Percentiles rank a stretch among this genome's conserved stretches.
Conservation (phyloP, 1,139 yeast genomes). For the Magnusiomyces clavatus region DNA sequence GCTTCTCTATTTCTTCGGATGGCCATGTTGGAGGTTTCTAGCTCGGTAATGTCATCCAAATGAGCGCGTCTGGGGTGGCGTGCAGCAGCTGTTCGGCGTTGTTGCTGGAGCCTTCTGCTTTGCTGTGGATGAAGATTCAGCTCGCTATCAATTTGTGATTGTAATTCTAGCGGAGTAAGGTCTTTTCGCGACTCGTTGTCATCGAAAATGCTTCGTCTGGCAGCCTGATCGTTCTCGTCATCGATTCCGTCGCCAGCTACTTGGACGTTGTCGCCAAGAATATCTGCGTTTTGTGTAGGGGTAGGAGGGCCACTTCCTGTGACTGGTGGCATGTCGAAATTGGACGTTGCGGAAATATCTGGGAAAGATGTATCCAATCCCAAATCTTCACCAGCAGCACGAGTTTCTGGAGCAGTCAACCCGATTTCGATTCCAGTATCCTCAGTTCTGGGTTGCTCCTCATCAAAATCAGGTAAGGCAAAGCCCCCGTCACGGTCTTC, state of each 20-base stretch:
- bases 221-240: constrained; percentile 9
- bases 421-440: constrained; percentile 5
- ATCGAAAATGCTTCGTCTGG: constrained; percentile 7
- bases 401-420: neutral
- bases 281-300: constrained; percentile 9
- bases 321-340: neutral
- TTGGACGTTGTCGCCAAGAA: constrained; percentile 12
- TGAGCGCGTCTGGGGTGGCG: constrained; percentile 11
- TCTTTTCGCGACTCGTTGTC: constrained; percentile 8
- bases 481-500: neutral
- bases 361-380: neutral
- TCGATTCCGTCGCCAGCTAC: constrained; percentile 14
- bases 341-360: neutral
- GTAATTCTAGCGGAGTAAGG: neutral
- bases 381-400: constrained; percentile 4
- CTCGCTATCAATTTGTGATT: neutral
- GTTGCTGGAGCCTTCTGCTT: constrained; percentile 4
- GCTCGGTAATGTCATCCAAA: constrained; percentile 12
- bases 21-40: constrained; percentile 9
- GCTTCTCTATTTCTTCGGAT: constrained; percentile 12
- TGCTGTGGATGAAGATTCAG: neutral
- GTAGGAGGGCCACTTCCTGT: constrained; percentile 5
- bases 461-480: no score
- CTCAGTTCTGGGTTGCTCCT: neutral
- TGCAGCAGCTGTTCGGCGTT: no score